Percentiles rank a stretch among this genome's conserved stretches.
phyloP scores from a whole-genome alignment of 495 filamentous ascomycete genomes.

The Penicillium flavigenum region DNA sequence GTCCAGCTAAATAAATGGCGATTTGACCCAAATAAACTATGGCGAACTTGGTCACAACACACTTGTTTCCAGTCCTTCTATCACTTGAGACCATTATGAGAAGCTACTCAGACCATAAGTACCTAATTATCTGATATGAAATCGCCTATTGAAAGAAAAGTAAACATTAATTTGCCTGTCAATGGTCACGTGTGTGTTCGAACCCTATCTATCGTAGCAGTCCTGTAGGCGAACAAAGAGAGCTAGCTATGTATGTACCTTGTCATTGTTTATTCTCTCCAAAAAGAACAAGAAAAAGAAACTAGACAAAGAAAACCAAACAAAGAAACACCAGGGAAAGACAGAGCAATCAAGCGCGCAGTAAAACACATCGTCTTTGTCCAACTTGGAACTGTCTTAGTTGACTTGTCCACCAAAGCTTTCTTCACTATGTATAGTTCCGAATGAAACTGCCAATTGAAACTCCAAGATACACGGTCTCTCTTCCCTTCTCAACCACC shows the following conservation, averaged over 20 bases:
- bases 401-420: not conserved
- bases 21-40: not conserved
- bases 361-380: not conserved
- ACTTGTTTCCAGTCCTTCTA: not conserved
- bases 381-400: not conserved
- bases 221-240: not conserved
- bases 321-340: not conserved
- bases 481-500: not conserved
- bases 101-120: not conserved
- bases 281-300: not conserved
- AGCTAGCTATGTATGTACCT: not conserved
- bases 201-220: not conserved
- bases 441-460: not conserved
- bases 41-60: not conserved
- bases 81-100: not conserved
- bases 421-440: not conserved
- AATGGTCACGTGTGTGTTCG: conserved; percentile 2
- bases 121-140: not conserved
- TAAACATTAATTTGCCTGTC: not conserved
- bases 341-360: not conserved
- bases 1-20: not conserved
- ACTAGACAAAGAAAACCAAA: not conserved
- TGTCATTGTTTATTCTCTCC: not conserved
- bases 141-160: not conserved
- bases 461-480: not conserved